phyloP scores from a whole-genome alignment of 768 basidiomycete species.

The Tylopilus intermedius region DNA sequence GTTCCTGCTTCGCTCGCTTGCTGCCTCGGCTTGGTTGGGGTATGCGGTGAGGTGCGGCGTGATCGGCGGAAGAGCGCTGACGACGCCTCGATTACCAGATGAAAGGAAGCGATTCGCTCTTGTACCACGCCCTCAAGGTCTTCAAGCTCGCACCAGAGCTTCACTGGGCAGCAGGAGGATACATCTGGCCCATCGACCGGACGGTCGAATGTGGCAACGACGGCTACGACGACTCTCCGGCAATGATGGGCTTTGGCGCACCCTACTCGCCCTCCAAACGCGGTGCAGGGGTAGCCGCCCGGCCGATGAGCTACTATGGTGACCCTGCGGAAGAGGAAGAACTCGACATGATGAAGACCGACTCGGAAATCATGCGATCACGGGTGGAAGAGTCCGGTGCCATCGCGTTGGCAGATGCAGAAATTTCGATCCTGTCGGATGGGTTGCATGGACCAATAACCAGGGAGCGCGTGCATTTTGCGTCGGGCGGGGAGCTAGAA shows the following conservation, averaged over 20 bases:
- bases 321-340: constrained; percentile 37
- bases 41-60: constrained; percentile 7
- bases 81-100: constrained; percentile 39
- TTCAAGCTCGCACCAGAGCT: constrained; percentile 72
- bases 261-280: constrained; percentile 23
- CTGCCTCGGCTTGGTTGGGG: constrained; percentile 1
- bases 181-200: constrained; percentile 72
- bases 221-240: constrained; percentile 24
- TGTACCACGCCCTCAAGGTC: constrained; percentile 72
- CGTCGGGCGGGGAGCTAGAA: constrained; percentile 60
- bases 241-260: constrained; percentile 24
- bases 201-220: constrained; percentile 60
- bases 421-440: constrained; percentile 58
- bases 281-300: constrained; percentile 32
- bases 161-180: constrained; percentile 79
- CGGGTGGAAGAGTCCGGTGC: constrained; percentile 68
- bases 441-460: constrained; percentile 44
- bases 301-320: constrained; percentile 42
- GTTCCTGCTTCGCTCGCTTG: constrained; percentile 7
- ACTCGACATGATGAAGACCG: constrained; percentile 24
- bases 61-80: constrained; percentile 16
- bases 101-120: constrained; percentile 69
- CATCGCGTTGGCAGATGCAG: constrained; percentile 55
- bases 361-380: constrained; percentile 39
- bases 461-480: constrained; percentile 66